Evolutionary conservation across 2,329 filamentous ascomycete species (phyloP).

Genomic region (Diaporthe ampelina): DNA sequence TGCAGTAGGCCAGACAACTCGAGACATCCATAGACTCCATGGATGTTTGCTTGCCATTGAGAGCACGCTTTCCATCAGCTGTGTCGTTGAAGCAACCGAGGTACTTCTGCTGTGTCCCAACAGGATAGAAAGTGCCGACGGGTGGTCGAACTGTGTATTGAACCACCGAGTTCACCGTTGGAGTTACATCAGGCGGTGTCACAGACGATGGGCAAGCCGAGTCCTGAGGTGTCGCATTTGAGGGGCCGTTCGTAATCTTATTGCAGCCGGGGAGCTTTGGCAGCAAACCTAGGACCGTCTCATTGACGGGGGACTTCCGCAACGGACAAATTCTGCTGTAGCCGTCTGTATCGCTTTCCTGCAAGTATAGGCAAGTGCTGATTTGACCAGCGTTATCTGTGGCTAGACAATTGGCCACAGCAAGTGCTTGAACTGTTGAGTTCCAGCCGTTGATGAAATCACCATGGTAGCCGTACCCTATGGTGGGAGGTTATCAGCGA

Average conservation of each 20-base stretch:
- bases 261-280: constrained; percentile 8
- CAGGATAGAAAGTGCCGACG: constrained; percentile 56
- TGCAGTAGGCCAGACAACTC: constrained; percentile 12
- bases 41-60: constrained; percentile 31
- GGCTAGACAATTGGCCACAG: constrained; percentile 48
- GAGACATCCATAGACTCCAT: not conserved
- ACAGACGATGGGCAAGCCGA: constrained; percentile 11
- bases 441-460: constrained; percentile 67
- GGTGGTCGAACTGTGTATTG: constrained; percentile 2
- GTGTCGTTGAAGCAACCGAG: constrained; percentile 44
- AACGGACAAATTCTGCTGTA: constrained; percentile 58
- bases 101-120: constrained; percentile 56
- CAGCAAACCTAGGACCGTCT: constrained; percentile 5
- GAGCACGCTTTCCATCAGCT: constrained; percentile 32
- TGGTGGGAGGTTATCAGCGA: not conserved
- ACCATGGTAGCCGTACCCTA: constrained; percentile 65
- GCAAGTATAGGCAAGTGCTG: constrained; percentile 50
- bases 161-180: constrained; percentile 3
- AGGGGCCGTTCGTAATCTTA: not conserved
- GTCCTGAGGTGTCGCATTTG: constrained; percentile 8
- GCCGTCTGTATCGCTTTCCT: constrained; percentile 52
- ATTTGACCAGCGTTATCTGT: constrained; percentile 51
- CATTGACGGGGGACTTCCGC: constrained; percentile 44
- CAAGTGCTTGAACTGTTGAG: constrained; percentile 53
- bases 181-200: constrained; percentile 3